A percentile compares a stretch with the other conserved stretches of the same genome.
phyloP scores from a whole-genome alignment of 306 rosid genomes.

The Trifolium subterraneum region DNA sequence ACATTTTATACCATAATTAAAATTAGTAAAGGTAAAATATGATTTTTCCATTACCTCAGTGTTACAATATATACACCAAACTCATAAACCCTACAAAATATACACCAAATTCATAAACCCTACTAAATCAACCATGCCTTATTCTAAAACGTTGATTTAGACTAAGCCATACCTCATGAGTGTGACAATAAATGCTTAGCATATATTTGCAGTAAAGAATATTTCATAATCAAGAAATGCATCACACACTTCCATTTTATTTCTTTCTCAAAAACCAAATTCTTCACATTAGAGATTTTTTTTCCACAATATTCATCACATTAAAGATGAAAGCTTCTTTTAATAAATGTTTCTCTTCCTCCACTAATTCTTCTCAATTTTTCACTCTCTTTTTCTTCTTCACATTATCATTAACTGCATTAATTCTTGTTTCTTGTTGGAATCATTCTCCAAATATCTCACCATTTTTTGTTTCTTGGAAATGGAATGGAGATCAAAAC shows the following conservation, averaged over 20 bases:
- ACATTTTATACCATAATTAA: too few species aligned
- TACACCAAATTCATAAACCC: too few species aligned
- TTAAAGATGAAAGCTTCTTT: slow-evolving; percentile 31
- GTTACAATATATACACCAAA: too few species aligned
- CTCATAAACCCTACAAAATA: too few species aligned
- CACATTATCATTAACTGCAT: slow-evolving; percentile 2
- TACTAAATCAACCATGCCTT: too few species aligned
- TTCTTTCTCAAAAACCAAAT: background rate
- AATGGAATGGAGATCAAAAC: slow-evolving; percentile 16
- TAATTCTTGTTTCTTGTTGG: slow-evolving; percentile 37
- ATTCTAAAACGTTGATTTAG: too few species aligned
- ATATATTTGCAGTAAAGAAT: slow-evolving; percentile 36
- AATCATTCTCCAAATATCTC: slow-evolving; percentile 26
- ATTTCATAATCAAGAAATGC: slow-evolving; percentile 42
- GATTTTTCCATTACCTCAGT: too few species aligned
- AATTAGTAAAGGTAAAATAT: too few species aligned
- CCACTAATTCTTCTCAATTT: slow-evolving; percentile 26
- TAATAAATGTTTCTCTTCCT: slow-evolving; percentile 13
- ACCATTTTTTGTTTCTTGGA: slow-evolving; percentile 20
- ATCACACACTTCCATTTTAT: slow-evolving; percentile 11
- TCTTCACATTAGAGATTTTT: slow-evolving; percentile 1
- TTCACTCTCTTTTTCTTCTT: slow-evolving; percentile 26
- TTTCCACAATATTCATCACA: background rate
- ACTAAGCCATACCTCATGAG: too few species aligned
- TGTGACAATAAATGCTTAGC: background rate